Base-by-base conservation (phyloP, 306 rosid genomes). In the Hippophae tibetana region DNA sequence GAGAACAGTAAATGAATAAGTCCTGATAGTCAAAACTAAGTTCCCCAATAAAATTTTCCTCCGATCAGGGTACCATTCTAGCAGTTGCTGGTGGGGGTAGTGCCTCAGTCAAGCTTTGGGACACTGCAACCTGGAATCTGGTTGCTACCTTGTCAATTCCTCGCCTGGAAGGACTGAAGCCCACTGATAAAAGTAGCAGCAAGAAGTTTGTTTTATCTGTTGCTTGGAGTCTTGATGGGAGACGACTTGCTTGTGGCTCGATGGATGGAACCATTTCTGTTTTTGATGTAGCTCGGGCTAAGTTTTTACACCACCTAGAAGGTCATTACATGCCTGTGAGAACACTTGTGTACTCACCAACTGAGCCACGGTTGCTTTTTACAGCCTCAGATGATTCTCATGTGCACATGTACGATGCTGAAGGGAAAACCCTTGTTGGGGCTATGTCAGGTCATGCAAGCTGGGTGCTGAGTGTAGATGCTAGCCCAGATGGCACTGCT, bases 41-140 rank as follows among this genome's bases (percentile, higher is more conserved):
- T 31, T 31, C 38, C 38, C 38, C 38, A 31, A 31, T 31, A 31
- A 6, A 7, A 47, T 52, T 2, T 63, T 42, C 43, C 25, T 42
- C n/a, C 42, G 11, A 44, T 57, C 86, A 93, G 99, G 99, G 97
- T 62, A 57, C 94, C 51, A 71, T 89, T 75, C 80, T 89, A 74
- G 99, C 99, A n/a, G 99, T 81, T 64, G 99, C 99, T 43, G 97
- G 99, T 8, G 99, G 99, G 64, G 87, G 95, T 46, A 93, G 99
- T 59, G 97, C 95, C 42, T 93, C 99, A 0, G 81, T 93, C 63
- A 93, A 88, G 74, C 82, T 93, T 43, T 93, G 99, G 99, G 97
- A 88, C 76, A 93, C 99, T 11, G 69, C 68, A 71, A 69, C 99
- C 4, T 93, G 99, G 99, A 70, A 75, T 47, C 68, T 77, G 62